Percentiles rank a stretch among this genome's conserved stretches.
These are phyloP conservation scores for Salvia splendens DNA, from an alignment of 257 asterid genomes.

Conservation along the genomic window DNA sequence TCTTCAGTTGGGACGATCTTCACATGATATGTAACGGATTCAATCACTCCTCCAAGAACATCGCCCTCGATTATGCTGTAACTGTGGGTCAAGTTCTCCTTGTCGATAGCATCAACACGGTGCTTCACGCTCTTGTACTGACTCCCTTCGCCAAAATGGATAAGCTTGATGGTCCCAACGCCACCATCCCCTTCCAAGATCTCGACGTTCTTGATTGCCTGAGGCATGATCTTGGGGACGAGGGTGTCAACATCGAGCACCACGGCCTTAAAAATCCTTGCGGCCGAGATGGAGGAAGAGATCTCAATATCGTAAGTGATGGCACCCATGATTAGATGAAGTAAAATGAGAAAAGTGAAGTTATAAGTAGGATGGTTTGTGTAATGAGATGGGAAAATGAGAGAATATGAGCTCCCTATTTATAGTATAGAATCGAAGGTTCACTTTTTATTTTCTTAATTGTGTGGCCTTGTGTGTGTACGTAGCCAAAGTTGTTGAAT, in stretches of 20 bases:
- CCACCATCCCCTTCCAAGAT: conserved; percentile 45
- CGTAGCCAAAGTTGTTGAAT: too few relatives aligned
- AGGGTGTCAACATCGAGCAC: conserved; percentile 9
- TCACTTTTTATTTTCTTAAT: too few relatives aligned
- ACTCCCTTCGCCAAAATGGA: conserved; percentile 38
- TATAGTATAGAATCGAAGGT: too few relatives aligned
- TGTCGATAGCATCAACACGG: conserved; percentile 36
- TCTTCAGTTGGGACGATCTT: conserved; percentile 37
- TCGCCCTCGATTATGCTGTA: conserved; percentile 45
- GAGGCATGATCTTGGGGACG: not conserved
- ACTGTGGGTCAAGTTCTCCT: conserved; percentile 31
- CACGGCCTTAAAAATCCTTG: not conserved
- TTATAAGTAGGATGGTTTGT: too few relatives aligned
- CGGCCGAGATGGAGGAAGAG: conserved; percentile 24
- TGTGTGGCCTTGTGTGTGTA: too few relatives aligned
- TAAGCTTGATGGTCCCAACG: conserved; percentile 34
- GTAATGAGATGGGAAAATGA: too few relatives aligned
- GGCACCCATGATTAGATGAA: not conserved
- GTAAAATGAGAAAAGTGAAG: too few relatives aligned
- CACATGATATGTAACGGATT: conserved; percentile 33
- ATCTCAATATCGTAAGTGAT: conserved; percentile 27
- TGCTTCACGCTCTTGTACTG: conserved; percentile 40
- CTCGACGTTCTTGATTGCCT: conserved; percentile 28
- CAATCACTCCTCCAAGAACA: conserved; percentile 32
- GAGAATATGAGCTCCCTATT: too few relatives aligned